Conservation (phyloP, 495 filamentous ascomycete genomes). For the Penicillium flavigenum region DNA sequence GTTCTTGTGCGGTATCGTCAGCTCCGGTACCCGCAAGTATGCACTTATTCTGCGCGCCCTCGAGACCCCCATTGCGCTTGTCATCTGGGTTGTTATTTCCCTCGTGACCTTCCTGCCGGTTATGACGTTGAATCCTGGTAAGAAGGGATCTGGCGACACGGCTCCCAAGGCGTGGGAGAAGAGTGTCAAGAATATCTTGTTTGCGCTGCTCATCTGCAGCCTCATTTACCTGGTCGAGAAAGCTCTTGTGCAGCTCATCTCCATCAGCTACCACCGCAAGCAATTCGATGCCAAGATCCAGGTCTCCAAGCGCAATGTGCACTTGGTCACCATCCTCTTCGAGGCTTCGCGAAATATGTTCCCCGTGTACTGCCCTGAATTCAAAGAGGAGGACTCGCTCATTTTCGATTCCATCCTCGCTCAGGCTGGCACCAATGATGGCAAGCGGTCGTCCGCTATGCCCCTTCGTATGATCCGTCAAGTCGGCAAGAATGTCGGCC, state of each 20-base stretch:
- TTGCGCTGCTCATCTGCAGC: conserved; percentile 72
- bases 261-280: conserved; percentile 89
- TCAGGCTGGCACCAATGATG: conserved; percentile 15
- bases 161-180: conserved; percentile 51
- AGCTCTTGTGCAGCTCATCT: conserved; percentile 84
- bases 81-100: conserved; percentile 78
- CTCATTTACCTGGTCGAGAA: conserved; percentile 80
- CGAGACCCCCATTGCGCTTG: conserved; percentile 83
- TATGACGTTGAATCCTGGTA: conserved; percentile 48
- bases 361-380: conserved; percentile 87
- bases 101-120: conserved; percentile 76
- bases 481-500: conserved; percentile 63
- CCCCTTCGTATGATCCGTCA: conserved; percentile 75
- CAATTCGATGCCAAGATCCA: conserved; percentile 88
- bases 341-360: conserved; percentile 86
- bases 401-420: conserved; percentile 74
- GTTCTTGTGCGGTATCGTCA: conserved; percentile 84
- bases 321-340: conserved; percentile 77
- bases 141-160: conserved; percentile 30
- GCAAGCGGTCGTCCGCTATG: conserved; percentile 58
- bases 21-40: conserved; percentile 90
- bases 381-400: conserved; percentile 83
- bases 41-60: conserved; percentile 74
- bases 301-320: conserved; percentile 79
- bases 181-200: conserved; percentile 69